These are phyloP conservation scores for Erythrophleum ivorense DNA, from an alignment of 331 rosid species.

Conservation along the genomic window DNA sequence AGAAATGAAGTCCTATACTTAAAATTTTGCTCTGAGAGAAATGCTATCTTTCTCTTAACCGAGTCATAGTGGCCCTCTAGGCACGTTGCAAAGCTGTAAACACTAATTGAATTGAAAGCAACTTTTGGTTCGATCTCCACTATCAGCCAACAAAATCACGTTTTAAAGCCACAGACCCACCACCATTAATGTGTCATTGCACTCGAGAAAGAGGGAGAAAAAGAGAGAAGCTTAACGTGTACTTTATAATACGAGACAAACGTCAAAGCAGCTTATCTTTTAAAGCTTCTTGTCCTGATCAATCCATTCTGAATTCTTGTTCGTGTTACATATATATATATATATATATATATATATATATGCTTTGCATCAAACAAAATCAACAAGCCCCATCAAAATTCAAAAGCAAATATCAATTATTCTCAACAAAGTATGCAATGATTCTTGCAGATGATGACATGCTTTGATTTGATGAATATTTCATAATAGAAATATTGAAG, in stretches of 20 bases:
- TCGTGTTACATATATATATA: neutral
- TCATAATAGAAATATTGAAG: neutral
- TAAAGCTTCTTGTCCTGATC: neutral
- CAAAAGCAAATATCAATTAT: neutral
- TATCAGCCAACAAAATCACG: neutral
- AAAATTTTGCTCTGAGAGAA: too few species aligned
- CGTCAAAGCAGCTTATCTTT: neutral
- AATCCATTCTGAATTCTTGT: neutral
- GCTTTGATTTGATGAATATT: neutral
- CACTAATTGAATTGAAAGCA: neutral
- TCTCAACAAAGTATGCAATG: neutral
- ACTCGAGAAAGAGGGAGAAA: neutral
- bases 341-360: too few species aligned
- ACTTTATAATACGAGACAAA: slow-evolving; percentile 13
- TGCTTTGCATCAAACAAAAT: neutral
- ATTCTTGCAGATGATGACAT: slow-evolving; percentile 28
- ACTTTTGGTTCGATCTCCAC: neutral
- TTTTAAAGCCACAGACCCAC: neutral
- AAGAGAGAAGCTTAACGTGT: neutral
- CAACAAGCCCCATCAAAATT: neutral
- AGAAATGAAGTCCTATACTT: too few species aligned
- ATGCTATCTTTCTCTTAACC: too few species aligned
- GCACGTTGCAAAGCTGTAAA: too few species aligned
- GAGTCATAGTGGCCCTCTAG: too few species aligned
- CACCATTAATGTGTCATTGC: neutral